A percentile compares a stretch with the other conserved stretches of the same genome.
phyloP scores from a whole-genome alignment of 1,139 yeast genomes.

The Yamadazyma blattariae region DNA sequence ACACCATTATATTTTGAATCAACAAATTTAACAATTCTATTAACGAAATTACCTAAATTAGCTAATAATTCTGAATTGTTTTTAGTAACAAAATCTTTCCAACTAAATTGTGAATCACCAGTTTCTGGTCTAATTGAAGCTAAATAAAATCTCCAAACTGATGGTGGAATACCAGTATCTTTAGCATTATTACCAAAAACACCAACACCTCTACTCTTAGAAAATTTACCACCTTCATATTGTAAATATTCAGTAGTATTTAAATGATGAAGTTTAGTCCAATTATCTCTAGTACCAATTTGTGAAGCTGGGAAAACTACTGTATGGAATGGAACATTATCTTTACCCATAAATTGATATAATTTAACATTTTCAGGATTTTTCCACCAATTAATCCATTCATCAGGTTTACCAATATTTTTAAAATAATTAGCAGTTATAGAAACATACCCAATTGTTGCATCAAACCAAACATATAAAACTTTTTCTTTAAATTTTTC shows the following conservation, averaged over 20 bases:
- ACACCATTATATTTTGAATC: constrained; percentile 91
- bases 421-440: constrained; percentile 92
- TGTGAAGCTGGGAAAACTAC: constrained; percentile 95
- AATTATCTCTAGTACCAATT: constrained; percentile 80
- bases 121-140: constrained; percentile 93
- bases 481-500: constrained; percentile 81
- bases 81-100: constrained; percentile 93
- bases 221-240: constrained; percentile 96
- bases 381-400: constrained; percentile 88
- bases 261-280: constrained; percentile 91
- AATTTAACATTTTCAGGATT: constrained; percentile 79
- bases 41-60: constrained; percentile 94
- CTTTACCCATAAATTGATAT: constrained; percentile 99
- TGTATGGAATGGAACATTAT: constrained; percentile 97
- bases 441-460: constrained; percentile 93
- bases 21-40: constrained; percentile 87
- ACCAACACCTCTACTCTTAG: constrained; percentile 95
- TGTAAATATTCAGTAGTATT: constrained; percentile 95
- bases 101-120: constrained; percentile 93
- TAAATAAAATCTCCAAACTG: constrained; percentile 97
- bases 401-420: constrained; percentile 42
- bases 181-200: constrained; percentile 97
- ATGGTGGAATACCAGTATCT: constrained; percentile 84
- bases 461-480: constrained; percentile 98
- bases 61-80: constrained; percentile 92